Conservation (phyloP, 2,329 filamentous ascomycete genomes). For the Fusarium hainanense region DNA sequence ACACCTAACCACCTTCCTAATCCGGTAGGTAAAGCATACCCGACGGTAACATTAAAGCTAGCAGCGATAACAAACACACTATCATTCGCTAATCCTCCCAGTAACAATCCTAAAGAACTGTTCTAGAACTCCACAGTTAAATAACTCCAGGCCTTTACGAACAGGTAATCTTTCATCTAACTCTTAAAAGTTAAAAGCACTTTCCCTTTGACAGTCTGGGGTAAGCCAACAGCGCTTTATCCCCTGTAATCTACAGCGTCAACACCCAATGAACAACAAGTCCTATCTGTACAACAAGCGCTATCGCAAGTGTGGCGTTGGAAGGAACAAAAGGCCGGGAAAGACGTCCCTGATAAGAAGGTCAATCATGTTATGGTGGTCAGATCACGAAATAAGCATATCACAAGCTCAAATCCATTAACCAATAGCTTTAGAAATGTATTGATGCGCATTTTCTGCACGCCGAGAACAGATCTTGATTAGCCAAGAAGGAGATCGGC, state of each 20-base stretch:
- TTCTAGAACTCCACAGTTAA: constrained; percentile 23
- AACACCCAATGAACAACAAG: not conserved
- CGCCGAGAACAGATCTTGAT: not conserved
- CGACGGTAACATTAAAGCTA: constrained; percentile 2
- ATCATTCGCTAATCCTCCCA: not conserved
- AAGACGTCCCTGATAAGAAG: constrained; percentile 28
- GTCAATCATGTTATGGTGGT: constrained; percentile 20
- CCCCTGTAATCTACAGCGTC: not conserved
- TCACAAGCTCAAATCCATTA: too few species aligned
- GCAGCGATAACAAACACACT: not conserved
- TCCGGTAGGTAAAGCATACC: not conserved
- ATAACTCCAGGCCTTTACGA: not conserved
- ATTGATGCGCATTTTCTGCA: not conserved
- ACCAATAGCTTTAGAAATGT: not conserved
- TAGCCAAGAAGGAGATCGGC: not conserved
- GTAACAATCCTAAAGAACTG: constrained; percentile 4
- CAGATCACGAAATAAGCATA: constrained; percentile 5
- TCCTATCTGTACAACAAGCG: constrained; percentile 17
- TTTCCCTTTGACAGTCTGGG: constrained; percentile 12
- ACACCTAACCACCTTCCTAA: constrained; percentile 12
- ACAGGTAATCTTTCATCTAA: not conserved
- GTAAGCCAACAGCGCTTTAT: not conserved
- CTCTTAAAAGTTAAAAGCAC: not conserved
- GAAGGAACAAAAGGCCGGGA: constrained; percentile 21
- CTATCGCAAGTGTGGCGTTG: constrained; percentile 25